phyloP scores from a whole-genome alignment of 1,284 basidiomycete species.

The Entoloma clypeatum region DNA sequence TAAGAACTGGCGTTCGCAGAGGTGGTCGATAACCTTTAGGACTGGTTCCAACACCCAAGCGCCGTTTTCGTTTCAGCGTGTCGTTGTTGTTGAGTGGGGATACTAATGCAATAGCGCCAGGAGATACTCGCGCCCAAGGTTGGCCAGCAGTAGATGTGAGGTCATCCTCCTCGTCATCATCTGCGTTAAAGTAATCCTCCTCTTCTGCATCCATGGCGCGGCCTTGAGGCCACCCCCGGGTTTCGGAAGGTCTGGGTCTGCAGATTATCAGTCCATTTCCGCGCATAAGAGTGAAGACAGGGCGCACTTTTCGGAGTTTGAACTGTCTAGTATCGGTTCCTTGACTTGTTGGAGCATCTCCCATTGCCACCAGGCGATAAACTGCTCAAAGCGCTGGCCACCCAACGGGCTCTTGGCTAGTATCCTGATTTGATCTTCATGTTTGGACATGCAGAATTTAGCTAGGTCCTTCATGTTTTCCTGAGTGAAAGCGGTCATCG shows the following conservation, averaged over 20 bases:
- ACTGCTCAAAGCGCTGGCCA: slow-evolving; percentile 66
- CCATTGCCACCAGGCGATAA: slow-evolving; percentile 66
- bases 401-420: slow-evolving; percentile 62
- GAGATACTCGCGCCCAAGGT: slow-evolving; percentile 33
- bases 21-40: slow-evolving; percentile 42
- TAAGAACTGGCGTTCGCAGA: slow-evolving; percentile 48
- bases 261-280: slow-evolving; percentile 11
- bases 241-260: slow-evolving; percentile 30
- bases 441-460: slow-evolving; percentile 77
- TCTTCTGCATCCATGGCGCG: slow-evolving; percentile 65
- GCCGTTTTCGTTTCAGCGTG: slow-evolving; percentile 57
- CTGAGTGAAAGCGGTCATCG: slow-evolving; percentile 39
- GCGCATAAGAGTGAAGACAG: slow-evolving; percentile 3
- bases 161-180: slow-evolving; percentile 69
- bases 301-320: slow-evolving; percentile 49
- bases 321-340: slow-evolving; percentile 67
- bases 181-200: slow-evolving; percentile 89
- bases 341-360: slow-evolving; percentile 73
- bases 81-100: too few relatives aligned
- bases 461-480: slow-evolving; percentile 88
- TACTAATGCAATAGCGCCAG: slow-evolving; percentile 28
- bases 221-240: slow-evolving; percentile 46
- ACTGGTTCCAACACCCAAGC: slow-evolving; percentile 33
- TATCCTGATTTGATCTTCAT: slow-evolving; percentile 62
- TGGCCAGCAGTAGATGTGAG: slow-evolving; percentile 36